Base-by-base conservation (phyloP, 2,329 filamentous ascomycete species). In the Pseudocercospora ulei region DNA sequence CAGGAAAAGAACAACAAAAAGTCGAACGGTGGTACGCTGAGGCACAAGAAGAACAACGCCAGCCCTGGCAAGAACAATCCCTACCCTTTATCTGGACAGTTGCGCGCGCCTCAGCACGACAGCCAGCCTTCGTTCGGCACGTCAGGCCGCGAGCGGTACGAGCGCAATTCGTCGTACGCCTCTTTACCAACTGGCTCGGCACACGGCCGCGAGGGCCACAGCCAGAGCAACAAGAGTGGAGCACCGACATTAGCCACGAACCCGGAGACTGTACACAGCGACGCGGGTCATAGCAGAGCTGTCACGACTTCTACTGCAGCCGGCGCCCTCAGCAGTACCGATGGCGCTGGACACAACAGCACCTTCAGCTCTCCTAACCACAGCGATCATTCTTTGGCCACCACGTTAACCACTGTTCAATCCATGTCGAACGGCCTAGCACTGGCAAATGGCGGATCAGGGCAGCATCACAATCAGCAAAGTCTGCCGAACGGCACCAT, bases 191-290 rank as follows among this genome's bases (percentile, higher is more conserved):
- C 22, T 12, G 51, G 44, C 17, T 69, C 72, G 37, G 28, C 34
- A 35, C 79, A 78, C 0, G 66, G 48, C 75, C 56, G 58, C 12
- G 73, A 74, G 18, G 68, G 72, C 1, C 76, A 70, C 5, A 65
- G 73, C 0, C 71, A 72, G 16, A 79, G 80, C 42, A 76, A 76
- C 44, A 79, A 80, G 56, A 92, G 82, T 13, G 72, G 76, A 38
- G 80, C 82, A 3, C 80, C 80, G 2, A 93, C 86, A 0, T 69
- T 86, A 3, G 85, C 82, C n/a, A 93, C 85, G 8, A 85, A 87
- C 47, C 75, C 76, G 27, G 84, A 88, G 49, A 79, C 79, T 1
- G 69, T 80, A 6, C 72, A 76, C 44, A 93, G 84, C 1, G 75
- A 86, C 50, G 73, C 73, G 7, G 80, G 81, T 8, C 76, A 81